A percentile compares a stretch with the other conserved stretches of the same genome.
phyloP scores from a whole-genome alignment of 176 grass and related monocot genomes.

The Tuctoria greenei region DNA sequence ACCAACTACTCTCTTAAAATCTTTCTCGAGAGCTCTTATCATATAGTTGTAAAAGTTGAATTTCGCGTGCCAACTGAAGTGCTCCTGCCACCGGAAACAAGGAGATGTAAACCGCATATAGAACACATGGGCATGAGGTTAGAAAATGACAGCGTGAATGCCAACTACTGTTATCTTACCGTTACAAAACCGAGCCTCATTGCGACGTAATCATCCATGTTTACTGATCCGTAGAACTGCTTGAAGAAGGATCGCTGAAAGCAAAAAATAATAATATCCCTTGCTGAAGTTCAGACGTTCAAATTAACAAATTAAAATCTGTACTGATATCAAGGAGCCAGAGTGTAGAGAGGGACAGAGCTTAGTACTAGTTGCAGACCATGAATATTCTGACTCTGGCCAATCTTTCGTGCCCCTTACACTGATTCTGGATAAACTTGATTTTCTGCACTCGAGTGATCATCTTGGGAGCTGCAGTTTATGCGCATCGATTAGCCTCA shows the following conservation, averaged over 20 bases:
- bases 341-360: background rate
- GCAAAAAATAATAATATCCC: background rate
- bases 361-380: constrained; percentile 15
- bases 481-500: background rate
- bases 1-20: constrained; percentile 78
- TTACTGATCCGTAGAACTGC: constrained; percentile 79
- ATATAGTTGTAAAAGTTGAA: constrained; percentile 88
- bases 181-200: constrained; percentile 83
- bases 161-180: constrained; percentile 20
- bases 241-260: constrained; percentile 86
- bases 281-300: background rate
- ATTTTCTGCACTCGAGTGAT: constrained; percentile 35
- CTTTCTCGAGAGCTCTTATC: constrained; percentile 78
- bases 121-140: background rate
- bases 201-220: constrained; percentile 60
- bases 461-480: constrained; percentile 40
- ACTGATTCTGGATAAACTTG: constrained; percentile 49
- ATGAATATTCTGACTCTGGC: constrained; percentile 31
- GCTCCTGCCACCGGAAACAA: constrained; percentile 36
- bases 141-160: background rate
- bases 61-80: constrained; percentile 53
- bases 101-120: background rate
- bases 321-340: background rate
- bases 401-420: constrained; percentile 28
- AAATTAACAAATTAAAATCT: background rate